Conservation (phyloP, 176 grass and related monocot genomes). For the Areca catechu region DNA sequence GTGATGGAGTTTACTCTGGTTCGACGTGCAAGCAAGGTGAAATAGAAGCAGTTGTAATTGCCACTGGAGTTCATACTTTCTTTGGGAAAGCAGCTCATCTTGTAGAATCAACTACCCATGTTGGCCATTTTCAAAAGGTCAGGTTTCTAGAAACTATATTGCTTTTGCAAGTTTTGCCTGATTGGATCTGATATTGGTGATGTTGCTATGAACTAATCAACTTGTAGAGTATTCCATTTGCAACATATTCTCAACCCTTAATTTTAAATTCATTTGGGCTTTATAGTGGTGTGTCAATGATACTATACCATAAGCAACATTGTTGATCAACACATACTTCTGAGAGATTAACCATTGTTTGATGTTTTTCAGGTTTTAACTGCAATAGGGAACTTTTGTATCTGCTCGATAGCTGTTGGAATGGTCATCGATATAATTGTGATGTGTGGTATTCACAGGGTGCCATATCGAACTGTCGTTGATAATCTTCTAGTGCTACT, state of each 20-base stretch:
- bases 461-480: constrained; percentile 37
- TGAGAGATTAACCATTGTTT: constrained; percentile 12
- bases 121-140: constrained; percentile 71
- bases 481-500: constrained; percentile 71
- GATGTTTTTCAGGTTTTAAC: constrained; percentile 46
- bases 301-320: too few species aligned
- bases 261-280: too few species aligned
- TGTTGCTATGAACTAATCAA: too few species aligned
- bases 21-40: constrained; percentile 78
- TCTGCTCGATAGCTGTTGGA: constrained; percentile 59
- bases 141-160: background rate
- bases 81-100: constrained; percentile 74
- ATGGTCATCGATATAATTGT: constrained; percentile 51
- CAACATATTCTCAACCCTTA: too few species aligned
- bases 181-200: background rate
- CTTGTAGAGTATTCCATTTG: too few species aligned
- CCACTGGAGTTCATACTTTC: constrained; percentile 72
- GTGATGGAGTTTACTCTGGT: constrained; percentile 55
- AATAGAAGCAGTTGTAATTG: constrained; percentile 69
- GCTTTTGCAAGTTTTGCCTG: constrained; percentile 1
- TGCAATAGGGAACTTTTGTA: constrained; percentile 69
- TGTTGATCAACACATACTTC: too few species aligned
- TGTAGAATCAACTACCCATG: constrained; percentile 55
- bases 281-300: too few species aligned
- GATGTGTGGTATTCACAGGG: constrained; percentile 37